Evolutionary conservation across 345 rosid species (phyloP).

Genomic region (Dovyalis caffra): DNA sequence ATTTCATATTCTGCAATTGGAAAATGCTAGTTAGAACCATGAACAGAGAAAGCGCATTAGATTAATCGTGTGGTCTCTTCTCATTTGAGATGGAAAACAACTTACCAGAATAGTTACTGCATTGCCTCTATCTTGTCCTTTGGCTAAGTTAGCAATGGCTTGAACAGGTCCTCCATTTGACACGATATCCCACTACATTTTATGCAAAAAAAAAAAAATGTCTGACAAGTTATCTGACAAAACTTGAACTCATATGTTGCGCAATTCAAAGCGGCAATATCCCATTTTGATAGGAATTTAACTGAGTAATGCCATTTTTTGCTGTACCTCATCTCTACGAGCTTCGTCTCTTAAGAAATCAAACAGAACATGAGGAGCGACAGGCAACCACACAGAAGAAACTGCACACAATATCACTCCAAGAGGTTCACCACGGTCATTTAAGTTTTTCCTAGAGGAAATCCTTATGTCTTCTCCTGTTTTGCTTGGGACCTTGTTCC

Average conservation of each 20-base stretch:
- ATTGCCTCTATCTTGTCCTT: slow-evolving; percentile 95
- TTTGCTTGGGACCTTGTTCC: slow-evolving; percentile 83
- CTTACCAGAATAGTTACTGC: slow-evolving; percentile 76
- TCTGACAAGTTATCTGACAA: slow-evolving; percentile 6
- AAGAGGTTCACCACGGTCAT: slow-evolving; percentile 87
- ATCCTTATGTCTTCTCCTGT: slow-evolving; percentile 91
- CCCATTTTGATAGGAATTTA: background rate
- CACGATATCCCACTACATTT: slow-evolving; percentile 83
- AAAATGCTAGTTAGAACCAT: background rate
- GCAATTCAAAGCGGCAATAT: background rate
- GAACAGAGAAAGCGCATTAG: background rate
- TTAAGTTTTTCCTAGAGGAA: slow-evolving; percentile 87
- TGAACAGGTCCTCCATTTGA: slow-evolving; percentile 64
- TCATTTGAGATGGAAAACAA: background rate
- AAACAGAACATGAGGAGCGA: slow-evolving; percentile 62
- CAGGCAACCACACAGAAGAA: slow-evolving; percentile 83
- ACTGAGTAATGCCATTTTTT: background rate
- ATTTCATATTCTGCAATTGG: slow-evolving; percentile 60
- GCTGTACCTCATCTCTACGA: slow-evolving; percentile 67
- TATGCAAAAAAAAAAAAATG: background rate
- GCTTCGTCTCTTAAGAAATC: slow-evolving; percentile 90
- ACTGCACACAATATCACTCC: slow-evolving; percentile 91
- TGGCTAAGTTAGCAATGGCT: slow-evolving; percentile 71
- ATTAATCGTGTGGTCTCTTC: background rate
- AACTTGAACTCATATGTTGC: background rate